These are phyloP conservation scores for Puccinellia tenuiflora DNA, from an alignment of 176 grass and related monocot species.

Conservation along the genomic window DNA sequence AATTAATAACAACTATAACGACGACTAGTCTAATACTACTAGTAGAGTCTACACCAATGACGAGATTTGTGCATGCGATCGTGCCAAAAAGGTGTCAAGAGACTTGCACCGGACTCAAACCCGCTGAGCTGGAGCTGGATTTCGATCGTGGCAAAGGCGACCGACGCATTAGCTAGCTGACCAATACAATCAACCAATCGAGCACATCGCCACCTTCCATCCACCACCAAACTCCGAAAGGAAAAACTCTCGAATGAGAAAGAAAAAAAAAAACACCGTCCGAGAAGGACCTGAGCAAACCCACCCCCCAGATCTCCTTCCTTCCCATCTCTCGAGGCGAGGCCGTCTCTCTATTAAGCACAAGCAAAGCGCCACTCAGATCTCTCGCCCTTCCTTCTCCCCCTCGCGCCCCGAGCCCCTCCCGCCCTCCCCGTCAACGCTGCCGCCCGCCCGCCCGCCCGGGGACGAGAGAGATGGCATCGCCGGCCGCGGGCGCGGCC, in stretches of 20 bases:
- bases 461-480: slow-evolving; percentile 38
- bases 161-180: slow-evolving; percentile 41
- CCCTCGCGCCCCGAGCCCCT: not conserved
- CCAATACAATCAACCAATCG: not conserved
- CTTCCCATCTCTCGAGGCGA: no score
- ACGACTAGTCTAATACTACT: not conserved
- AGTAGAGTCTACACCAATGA: not conserved
- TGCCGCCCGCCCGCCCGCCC: not conserved
- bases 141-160: slow-evolving; percentile 28
- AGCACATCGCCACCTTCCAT: slow-evolving; percentile 23
- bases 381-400: slow-evolving; percentile 20
- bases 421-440: slow-evolving; percentile 41
- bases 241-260: no score
- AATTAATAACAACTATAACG: not conserved
- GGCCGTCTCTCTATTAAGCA: slow-evolving; percentile 29
- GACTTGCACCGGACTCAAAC: slow-evolving; percentile 41
- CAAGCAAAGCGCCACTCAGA: slow-evolving; percentile 42
- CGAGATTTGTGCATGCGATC: not conserved
- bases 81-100: slow-evolving; percentile 6
- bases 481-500: slow-evolving; percentile 38
- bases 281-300: not conserved
- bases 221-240: slow-evolving; percentile 20
- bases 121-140: not conserved
- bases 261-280: slow-evolving; percentile 2
- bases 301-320: slow-evolving; percentile 8